Evolutionary conservation across 2,329 filamentous ascomycete species (phyloP), one percentile per base, ranked within the genome.

Genomic region (Verticillium nonalfalfae): DNA sequence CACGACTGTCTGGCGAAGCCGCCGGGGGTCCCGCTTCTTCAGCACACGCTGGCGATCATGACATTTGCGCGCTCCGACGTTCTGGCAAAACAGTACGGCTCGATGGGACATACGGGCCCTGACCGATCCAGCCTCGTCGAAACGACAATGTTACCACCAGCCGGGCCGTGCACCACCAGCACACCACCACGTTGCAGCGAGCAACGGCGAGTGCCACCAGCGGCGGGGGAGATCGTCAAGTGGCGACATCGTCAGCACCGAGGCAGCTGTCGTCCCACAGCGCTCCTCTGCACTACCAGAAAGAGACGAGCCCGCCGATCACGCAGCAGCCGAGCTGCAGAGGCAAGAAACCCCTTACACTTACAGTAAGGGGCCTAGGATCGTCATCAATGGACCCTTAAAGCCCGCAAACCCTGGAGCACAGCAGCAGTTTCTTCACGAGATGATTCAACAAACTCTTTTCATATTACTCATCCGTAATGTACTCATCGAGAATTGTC

Each of bases 401-500:
- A 50, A 45, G 26, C 45, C 45, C 45, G 45, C 45, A 50, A 50
- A 50, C 45, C 21, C n/a, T 50, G 45, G 45, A 3, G n/a, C 39
- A 40, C 39, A 40, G 39, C 10, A 40, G 3, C 39, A 5, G n/a
- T n/a, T n/a, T n/a, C n/a, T n/a, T n/a, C n/a, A 18, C 18, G 45
- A 6, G 9, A 4, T 50, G 56, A 13, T 13, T n/a, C n/a, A 39
- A 15, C 63, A 14, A 34, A 26, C 26, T 2, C 45, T n/a, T 31
- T 35, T 3, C 26, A 26, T 26, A 4, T 26, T 26, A 26, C 54
- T 18, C 34, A 13, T 62, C 56, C 31, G 39, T 26, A 26, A 26
- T 26, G 26, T 26, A 26, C 26, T 67, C 67, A 73, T 66, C 66
- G 68, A 58, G 80, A 83, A 62, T 70, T 78, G 11, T 80, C 75